Conservation (phyloP, 2,329 filamentous ascomycete genomes). For the Aspergillus texensis region DNA sequence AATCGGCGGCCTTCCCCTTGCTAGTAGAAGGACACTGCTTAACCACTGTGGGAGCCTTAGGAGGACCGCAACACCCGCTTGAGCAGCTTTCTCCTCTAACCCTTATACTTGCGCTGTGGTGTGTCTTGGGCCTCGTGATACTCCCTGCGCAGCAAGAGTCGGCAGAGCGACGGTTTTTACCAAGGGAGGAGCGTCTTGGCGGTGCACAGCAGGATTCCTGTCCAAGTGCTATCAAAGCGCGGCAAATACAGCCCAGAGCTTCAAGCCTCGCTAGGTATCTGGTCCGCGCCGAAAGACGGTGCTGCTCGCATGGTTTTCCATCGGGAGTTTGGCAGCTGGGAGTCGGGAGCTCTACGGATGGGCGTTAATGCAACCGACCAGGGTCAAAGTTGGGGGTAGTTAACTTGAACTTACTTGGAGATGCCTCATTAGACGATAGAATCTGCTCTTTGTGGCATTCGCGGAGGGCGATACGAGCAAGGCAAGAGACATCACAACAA, state of each 20-base stretch:
- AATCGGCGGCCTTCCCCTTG: background rate
- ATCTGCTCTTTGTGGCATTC: conserved; percentile 35
- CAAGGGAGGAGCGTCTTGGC: conserved; percentile 14
- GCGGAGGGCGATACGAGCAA: conserved; percentile 49
- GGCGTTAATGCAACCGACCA: conserved; percentile 1
- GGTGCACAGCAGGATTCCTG: conserved; percentile 55
- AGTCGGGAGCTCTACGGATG: background rate
- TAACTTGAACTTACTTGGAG: conserved; percentile 9
- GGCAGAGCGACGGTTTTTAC: background rate
- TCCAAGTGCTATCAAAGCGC: conserved; percentile 54
- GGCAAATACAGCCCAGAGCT: conserved; percentile 58
- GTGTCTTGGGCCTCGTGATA: background rate
- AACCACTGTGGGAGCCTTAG: background rate
- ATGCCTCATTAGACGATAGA: background rate
- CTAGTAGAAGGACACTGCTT: background rate
- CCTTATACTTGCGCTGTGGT: background rate
- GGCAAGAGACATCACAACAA: conserved; percentile 49
- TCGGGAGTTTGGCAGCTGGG: conserved; percentile 10
- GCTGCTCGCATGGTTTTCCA: conserved; percentile 42
- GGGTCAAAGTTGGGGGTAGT: background rate
- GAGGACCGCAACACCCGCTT: background rate
- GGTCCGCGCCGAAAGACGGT: conserved; percentile 38
- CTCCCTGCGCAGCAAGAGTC: conserved; percentile 15
- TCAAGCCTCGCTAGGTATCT: conserved; percentile 50
- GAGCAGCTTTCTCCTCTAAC: background rate